Conservation (phyloP, 2,329 filamentous ascomycete genomes). For the Paracamarosporium sp. region DNA sequence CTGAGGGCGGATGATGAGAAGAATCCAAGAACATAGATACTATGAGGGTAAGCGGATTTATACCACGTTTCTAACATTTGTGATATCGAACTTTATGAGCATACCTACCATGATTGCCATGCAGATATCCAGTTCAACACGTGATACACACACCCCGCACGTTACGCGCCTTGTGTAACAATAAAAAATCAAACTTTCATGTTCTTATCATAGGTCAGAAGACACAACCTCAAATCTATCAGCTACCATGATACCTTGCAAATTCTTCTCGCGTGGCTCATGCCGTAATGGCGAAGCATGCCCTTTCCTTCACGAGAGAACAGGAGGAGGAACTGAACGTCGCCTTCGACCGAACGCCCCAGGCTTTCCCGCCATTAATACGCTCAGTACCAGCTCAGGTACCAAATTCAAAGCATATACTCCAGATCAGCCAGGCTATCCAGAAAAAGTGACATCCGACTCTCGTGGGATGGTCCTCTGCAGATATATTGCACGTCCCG, state of each 20-base stretch:
- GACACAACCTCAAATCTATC: background rate
- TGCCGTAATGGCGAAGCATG: slow-evolving; percentile 11
- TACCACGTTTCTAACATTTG: too few species aligned
- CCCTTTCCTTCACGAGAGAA: slow-evolving; percentile 11
- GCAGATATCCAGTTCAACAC: too few species aligned
- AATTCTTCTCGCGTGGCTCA: slow-evolving; percentile 8
- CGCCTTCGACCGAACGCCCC: background rate
- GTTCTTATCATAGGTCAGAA: too few species aligned
- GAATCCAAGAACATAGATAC: too few species aligned
- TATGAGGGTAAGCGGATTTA: too few species aligned
- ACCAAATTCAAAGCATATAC: background rate
- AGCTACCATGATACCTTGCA: slow-evolving; percentile 7
- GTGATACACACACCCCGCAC: background rate
- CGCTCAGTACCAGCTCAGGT: background rate
- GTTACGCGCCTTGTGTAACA: background rate
- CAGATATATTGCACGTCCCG: slow-evolving; percentile 7
- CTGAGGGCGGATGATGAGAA: too few species aligned
- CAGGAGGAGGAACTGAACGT: background rate
- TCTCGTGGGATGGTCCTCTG: slow-evolving; percentile 11
- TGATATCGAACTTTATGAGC: too few species aligned
- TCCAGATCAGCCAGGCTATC: background rate
- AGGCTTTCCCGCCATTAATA: background rate
- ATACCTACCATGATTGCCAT: too few species aligned
- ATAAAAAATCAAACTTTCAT: background rate
- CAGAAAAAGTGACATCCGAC: background rate